Evolutionary conservation across 202 grass and related monocot species (phyloP), one percentile per base, ranked within the genome.

Genomic region (Carex arenaria): DNA sequence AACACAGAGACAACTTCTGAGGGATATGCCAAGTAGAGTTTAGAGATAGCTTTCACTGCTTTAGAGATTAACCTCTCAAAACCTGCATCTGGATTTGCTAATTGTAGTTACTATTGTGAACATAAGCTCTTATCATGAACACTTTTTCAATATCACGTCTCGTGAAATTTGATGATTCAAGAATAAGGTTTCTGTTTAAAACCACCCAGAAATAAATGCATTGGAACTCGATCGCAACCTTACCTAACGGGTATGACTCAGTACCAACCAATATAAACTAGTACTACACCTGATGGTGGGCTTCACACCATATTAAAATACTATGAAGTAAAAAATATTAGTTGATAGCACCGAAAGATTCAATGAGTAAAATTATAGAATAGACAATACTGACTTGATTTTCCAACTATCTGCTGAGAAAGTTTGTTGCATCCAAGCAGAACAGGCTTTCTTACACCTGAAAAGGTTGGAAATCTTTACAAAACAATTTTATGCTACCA

Each of bases 21-120:
- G 19, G 93, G 93, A 89, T 80, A 93, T 80, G 88, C 55, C 59
- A 78, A 85, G 74, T 95, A 99, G 15, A 99, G 83, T 74, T 83
- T 85, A 15, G 64, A 43, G 80, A 90, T 80, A 38, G 87, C 85
- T 75, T 88, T 99, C 47, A 84, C 82, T 55, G 73, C 80, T 82
- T 82, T 87, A 9, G 80, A 88, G 45, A 94, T 82, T 7, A 84
- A 36, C 81, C 92, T 94, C 17, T 83, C 78, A 36, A 90, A 90
- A 86, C 93, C 96, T 99, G 93, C 43, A 77, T 77, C 52, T 10
- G 52, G 15, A 34, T 57, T 34, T 9, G 66, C 18, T 43, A 40
- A 34, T 26, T 34, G 14, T 57, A 32, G 5, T 67, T 67, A 67
- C 13, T 36, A 67, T 31, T 15, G 64, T 56, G 26, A 55, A 76